Percentiles rank a stretch among this genome's conserved stretches.
phyloP scores from a whole-genome alignment of 495 filamentous ascomycete genomes.

The Platismatia glauca region DNA sequence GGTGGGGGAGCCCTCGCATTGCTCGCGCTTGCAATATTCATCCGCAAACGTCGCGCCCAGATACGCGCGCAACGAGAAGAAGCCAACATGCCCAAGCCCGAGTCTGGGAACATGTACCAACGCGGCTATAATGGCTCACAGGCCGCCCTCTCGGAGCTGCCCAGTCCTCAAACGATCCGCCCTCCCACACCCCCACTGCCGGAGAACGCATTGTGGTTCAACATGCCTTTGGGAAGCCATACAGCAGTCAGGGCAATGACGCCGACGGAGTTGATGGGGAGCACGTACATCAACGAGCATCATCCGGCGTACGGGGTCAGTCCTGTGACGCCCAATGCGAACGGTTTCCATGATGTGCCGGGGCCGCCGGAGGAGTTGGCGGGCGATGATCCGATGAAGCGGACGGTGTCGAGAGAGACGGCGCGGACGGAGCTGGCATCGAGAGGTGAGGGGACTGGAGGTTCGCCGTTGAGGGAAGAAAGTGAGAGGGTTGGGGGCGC shows the following conservation, averaged over 20 bases:
- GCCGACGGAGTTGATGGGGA: slow-evolving; percentile 22
- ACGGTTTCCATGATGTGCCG: background rate
- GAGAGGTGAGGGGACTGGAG: background rate
- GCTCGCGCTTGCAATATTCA: slow-evolving; percentile 10
- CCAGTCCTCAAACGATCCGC: slow-evolving; percentile 2
- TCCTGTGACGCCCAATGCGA: background rate
- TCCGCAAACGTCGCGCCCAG: slow-evolving; percentile 14
- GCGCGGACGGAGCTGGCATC: background rate
- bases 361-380: slow-evolving; percentile 3
- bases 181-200: background rate
- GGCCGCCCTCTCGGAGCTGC: background rate
- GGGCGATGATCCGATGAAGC: background rate
- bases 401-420: background rate
- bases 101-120: background rate
- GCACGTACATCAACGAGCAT: slow-evolving; percentile 21
- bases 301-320: slow-evolving; percentile 19
- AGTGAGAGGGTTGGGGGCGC: background rate
- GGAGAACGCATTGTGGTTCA: background rate
- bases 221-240: background rate
- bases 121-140: slow-evolving; percentile 3
- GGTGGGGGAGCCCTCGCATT: slow-evolving; percentile 1
- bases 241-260: background rate
- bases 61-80: slow-evolving; percentile 4
- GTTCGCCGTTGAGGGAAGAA: background rate
- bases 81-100: slow-evolving; percentile 6